Evolutionary conservation across 2,329 filamentous ascomycete species (phyloP), one percentile per base, ranked within the genome.

Genomic region (Tolypocladium endophyticum): DNA sequence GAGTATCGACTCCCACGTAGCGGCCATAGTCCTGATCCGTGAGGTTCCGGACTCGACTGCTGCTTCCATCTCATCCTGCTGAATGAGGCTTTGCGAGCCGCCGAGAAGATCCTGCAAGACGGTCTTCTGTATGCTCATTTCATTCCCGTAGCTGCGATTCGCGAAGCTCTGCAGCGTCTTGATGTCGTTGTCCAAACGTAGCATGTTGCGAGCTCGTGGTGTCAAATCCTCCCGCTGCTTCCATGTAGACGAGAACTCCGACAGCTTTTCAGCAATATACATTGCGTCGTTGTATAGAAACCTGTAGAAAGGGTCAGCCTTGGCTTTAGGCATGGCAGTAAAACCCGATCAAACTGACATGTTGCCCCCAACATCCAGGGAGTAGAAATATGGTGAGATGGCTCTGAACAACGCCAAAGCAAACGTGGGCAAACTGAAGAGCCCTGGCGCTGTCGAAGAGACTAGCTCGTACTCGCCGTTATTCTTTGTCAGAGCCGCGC

Each of bases 351-450:
- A 53, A 23, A 62, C 81, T 69, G 73, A 87, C 85, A 89, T 88
- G 65, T 84, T 87, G 30, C 86, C 85, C 30, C 81, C 82, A 18
- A 76, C 74, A 45, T 85, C 79, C 18, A 83, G 76, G 0, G 83
- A 78, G 69, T 94, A 94, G 67, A 89, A 89, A 60, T 88, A 83
- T 0, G 87, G 85, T 6, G 89, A 88, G 2, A 91, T 84, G 4
- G 89, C 89, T 56, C 90, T 81, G 71, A 92, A 94, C 74, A 92
- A 84, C n/a, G 89, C 88, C 52, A 94, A 76, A 1, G 87, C 80
- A 23, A 91, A 81, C 0, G 86, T 88, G 1, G 90, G 89, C 4
- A 94, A 74, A 41, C 80, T 81, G 67, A 91, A 91, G 0, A 94
- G 76, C 0, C 86, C 88, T 9, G 82, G 77, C 0, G 87, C 87